Evolutionary conservation across 1,139 yeast genomes (phyloP).

Genomic region (Suhomyces yuchorum): DNA sequence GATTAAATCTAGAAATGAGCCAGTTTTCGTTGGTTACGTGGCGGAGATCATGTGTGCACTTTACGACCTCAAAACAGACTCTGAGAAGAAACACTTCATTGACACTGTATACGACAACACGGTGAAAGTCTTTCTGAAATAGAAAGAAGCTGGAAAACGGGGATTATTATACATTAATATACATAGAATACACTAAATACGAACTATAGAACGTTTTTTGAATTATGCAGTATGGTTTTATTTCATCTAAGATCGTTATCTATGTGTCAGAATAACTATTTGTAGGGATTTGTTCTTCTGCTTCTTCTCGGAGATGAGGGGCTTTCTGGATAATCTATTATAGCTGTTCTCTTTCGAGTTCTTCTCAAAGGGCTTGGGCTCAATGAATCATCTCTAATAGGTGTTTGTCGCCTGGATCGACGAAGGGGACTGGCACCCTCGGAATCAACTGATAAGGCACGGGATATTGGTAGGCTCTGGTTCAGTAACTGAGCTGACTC

Average conservation of each 20-base stretch:
- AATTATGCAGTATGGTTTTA: too few relatives aligned
- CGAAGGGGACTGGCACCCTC: neutral
- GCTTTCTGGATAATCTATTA: neutral
- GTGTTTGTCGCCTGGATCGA: neutral
- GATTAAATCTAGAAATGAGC: slow-evolving; percentile 88
- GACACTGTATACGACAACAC: slow-evolving; percentile 68
- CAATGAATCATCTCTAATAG: neutral
- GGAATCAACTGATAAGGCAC: neutral
- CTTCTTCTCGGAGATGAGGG: neutral
- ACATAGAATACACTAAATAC: slow-evolving; percentile 7
- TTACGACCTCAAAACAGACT: slow-evolving; percentile 33
- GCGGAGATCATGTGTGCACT: slow-evolving; percentile 75
- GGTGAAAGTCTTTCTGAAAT: slow-evolving; percentile 52
- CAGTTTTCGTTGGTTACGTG: slow-evolving; percentile 78
- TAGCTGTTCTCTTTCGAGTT: neutral
- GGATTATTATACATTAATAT: slow-evolving; percentile 11
- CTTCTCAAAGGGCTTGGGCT: neutral
- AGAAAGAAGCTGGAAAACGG: slow-evolving; percentile 22
- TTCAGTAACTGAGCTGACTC: neutral
- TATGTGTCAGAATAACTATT: too few relatives aligned
- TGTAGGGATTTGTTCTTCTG: neutral
- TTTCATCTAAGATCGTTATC: too few relatives aligned
- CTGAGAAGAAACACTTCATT: slow-evolving; percentile 54
- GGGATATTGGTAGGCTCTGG: neutral
- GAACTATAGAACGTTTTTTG: neutral